Conservation (phyloP, 2,329 filamentous ascomycete genomes). For the Penicillium paneum region DNA sequence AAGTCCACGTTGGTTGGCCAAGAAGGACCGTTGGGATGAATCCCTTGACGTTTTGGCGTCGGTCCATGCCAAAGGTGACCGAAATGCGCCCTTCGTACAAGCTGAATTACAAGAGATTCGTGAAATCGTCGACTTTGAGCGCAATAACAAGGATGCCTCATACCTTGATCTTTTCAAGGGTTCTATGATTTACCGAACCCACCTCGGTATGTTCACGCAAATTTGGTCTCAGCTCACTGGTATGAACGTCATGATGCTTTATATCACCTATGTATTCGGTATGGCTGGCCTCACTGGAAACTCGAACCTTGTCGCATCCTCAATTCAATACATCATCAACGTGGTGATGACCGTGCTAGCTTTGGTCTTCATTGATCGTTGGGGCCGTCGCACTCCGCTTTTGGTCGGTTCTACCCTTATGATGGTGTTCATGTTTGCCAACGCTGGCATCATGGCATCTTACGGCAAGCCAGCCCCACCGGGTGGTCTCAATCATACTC, state of each 20-base stretch:
- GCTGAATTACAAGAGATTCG: conserved; percentile 71
- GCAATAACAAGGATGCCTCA: conserved; percentile 64
- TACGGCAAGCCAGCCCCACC: conserved; percentile 41
- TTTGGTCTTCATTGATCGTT: conserved; percentile 70
- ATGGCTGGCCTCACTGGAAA: conserved; percentile 65
- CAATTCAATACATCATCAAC: conserved; percentile 75
- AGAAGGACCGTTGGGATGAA: conserved; percentile 59
- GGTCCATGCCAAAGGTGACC: conserved; percentile 64
- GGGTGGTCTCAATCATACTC: conserved; percentile 36
- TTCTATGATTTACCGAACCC: conserved; percentile 68
- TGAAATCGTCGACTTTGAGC: conserved; percentile 70
- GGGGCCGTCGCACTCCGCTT: conserved; percentile 68
- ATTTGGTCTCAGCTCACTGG: conserved; percentile 74
- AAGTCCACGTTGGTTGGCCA: conserved; percentile 62
- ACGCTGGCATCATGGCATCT: conserved; percentile 41
- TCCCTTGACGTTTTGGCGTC: conserved; percentile 50
- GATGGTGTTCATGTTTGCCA: conserved; percentile 46
- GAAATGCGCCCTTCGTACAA: conserved; percentile 61
- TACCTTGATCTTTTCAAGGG: conserved; percentile 71
- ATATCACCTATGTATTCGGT: conserved; percentile 62
- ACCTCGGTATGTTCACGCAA: conserved; percentile 69
- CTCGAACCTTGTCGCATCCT: conserved; percentile 62
- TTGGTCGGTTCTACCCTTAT: conserved; percentile 64
- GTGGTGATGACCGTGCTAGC: conserved; percentile 74
- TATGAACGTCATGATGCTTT: conserved; percentile 74